Base-by-base conservation (phyloP, 345 rosid genomes). In the Boechera stricta region DNA sequence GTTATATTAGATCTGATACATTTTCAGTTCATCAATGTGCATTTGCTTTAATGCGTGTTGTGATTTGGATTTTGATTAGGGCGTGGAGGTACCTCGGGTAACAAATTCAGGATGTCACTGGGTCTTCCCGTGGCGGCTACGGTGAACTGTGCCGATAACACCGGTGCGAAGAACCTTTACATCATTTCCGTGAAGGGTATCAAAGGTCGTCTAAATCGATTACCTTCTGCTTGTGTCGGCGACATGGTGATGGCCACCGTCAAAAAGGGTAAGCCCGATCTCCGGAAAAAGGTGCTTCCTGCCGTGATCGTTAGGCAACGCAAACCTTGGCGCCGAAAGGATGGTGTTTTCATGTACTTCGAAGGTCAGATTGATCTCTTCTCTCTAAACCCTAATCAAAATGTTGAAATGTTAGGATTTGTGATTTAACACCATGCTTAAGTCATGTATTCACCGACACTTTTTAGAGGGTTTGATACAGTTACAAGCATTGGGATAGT, bases 191-290 rank as follows among this genome's bases (percentile, higher is more conserved):
- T 94, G 64, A 94, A 94, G 69, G 97, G 96, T n/a, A 90, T 94
- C 84, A 92, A 91, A 75, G 98, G 97, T 24, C 91, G 97, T 4
- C 87, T 94, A 47, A 94, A 94, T 84, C 78, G 98, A 3, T 77
- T 94, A 45, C 98, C 98, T 6, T 90, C 97, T 0, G 98, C 98
- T 54, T 91, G 98, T 62, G 97, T 92, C 0, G 97, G 98, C 0
- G 98, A 94, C 81, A 94, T 92, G 98, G 97, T 92, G 24, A 92
- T 92, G 97, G 98, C 97, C 45, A 94, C 98, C 0, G 98, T 94
- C 16, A 94, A 94, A 85, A 94, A 94, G 65, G 98, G 98, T 18
- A 94, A 94, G 75, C 98, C 98, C 0, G 97, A 94, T 80, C 93
- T 94, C 29, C 79, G 98, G 71, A 90, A 94, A 82, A 92, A 94